Evolutionary conservation across 2,329 filamentous ascomycete species (phyloP).

Genomic region (Pseudofabraea citricarpa): DNA sequence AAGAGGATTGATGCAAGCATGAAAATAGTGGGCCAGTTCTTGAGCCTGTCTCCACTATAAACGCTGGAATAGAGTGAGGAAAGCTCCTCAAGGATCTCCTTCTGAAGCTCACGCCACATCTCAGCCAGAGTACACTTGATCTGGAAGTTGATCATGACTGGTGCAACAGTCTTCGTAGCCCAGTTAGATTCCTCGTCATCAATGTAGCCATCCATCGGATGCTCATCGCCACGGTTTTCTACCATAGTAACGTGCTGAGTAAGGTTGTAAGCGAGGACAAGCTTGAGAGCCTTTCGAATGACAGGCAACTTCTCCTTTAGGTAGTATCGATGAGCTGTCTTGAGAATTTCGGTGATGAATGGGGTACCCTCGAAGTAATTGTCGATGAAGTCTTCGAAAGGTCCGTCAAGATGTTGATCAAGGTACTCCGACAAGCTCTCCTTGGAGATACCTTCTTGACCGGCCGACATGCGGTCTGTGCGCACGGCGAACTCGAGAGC

Average conservation of each 20-base stretch:
- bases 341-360: constrained; percentile 92
- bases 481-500: constrained; percentile 79
- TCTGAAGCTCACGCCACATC: constrained; percentile 97
- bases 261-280: constrained; percentile 92
- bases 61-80: constrained; percentile 93
- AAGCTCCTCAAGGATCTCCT: constrained; percentile 91
- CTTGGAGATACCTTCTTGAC: constrained; percentile 79
- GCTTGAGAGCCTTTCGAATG: constrained; percentile 91
- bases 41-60: constrained; percentile 93
- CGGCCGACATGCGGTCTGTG: constrained; percentile 84
- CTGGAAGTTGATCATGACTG: constrained; percentile 99
- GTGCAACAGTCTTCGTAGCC: constrained; percentile 84
- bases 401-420: constrained; percentile 88
- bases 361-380: constrained; percentile 95
- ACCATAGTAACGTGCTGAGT: constrained; percentile 94
- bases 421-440: constrained; percentile 85
- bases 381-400: constrained; percentile 90
- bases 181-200: constrained; percentile 83
- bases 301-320: constrained; percentile 81
- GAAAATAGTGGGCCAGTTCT: constrained; percentile 99
- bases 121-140: constrained; percentile 96
- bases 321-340: constrained; percentile 93
- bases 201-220: constrained; percentile 74
- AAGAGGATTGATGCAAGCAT: constrained; percentile 91
- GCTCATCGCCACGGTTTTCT: constrained; percentile 79